Evolutionary conservation across 2,329 filamentous ascomycete species (phyloP).

Genomic region (Xylariaceae sp.): DNA sequence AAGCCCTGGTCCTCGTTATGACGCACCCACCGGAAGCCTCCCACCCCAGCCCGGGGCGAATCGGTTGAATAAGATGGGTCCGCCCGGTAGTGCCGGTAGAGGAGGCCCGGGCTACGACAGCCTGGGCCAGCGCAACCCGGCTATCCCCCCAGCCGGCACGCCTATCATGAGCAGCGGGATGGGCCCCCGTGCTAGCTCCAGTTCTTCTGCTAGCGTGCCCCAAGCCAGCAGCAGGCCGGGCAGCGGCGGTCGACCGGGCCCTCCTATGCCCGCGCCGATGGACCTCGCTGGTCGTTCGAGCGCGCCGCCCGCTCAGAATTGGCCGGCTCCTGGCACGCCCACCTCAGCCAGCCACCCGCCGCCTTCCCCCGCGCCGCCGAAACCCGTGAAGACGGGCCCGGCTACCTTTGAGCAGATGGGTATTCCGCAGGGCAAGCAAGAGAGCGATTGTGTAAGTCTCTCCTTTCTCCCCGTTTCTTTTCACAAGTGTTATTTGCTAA

Average conservation of each 20-base stretch:
- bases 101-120: conserved; percentile 16
- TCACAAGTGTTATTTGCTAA: too few species aligned
- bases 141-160: conserved; percentile 17
- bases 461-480: background rate
- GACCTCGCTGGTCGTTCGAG: conserved; percentile 35
- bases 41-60: conserved; percentile 35
- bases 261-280: conserved; percentile 17
- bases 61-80: conserved; percentile 38
- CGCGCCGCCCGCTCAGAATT: conserved; percentile 31
- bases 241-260: conserved; percentile 24
- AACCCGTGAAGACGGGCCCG: conserved; percentile 60
- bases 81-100: conserved; percentile 31
- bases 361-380: conserved; percentile 34
- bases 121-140: too few species aligned
- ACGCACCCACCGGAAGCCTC: conserved; percentile 28
- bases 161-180: conserved; percentile 29
- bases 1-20: conserved; percentile 37
- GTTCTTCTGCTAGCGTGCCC: conserved; percentile 29
- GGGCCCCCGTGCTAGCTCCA: conserved; percentile 26
- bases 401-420: conserved; percentile 99
- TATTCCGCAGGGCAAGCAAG: conserved; percentile 75
- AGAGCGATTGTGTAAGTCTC: conserved; percentile 81
- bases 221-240: conserved; percentile 17
- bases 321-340: conserved; percentile 30
- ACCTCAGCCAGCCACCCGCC: conserved; percentile 16